phyloP scores from a whole-genome alignment of 2,329 filamentous ascomycete genomes.

The Phaeoacremonium minimum region DNA sequence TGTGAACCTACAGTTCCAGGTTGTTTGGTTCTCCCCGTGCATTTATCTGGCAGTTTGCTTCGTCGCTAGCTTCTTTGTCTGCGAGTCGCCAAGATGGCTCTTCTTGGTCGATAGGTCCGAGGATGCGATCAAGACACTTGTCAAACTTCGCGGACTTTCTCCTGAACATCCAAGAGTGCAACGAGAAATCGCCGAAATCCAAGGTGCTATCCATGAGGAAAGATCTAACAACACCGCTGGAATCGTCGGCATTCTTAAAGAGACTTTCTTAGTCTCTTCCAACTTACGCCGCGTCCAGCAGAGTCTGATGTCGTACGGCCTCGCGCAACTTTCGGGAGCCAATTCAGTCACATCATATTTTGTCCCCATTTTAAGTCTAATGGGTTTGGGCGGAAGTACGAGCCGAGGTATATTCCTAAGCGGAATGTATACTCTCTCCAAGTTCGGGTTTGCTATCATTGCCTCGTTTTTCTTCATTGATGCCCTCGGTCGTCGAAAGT shows the following conservation, averaged over 20 bases:
- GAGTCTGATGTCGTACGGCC: conserved; percentile 26
- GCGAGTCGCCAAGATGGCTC: conserved; percentile 28
- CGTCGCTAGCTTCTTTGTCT: conserved; percentile 21
- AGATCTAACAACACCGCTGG: not conserved
- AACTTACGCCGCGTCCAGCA: conserved; percentile 36
- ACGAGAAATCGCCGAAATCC: conserved; percentile 15
- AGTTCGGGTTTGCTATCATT: conserved; percentile 34
- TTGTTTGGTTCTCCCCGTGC: conserved; percentile 22
- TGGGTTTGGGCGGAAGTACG: conserved; percentile 24
- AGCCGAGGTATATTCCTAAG: conserved; percentile 30
- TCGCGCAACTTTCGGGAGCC: conserved; percentile 38
- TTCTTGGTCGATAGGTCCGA: conserved; percentile 18
- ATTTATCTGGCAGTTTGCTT: conserved; percentile 22
- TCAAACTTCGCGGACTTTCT: conserved; percentile 22
- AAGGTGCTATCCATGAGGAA: conserved; percentile 2
- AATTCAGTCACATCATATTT: conserved; percentile 38
- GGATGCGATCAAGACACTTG: conserved; percentile 20
- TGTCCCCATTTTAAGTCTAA: conserved; percentile 32
- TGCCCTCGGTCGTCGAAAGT: conserved; percentile 31
- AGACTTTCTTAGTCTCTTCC: conserved; percentile 27
- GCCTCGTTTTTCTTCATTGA: conserved; percentile 40
- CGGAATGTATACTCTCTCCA: conserved; percentile 36
- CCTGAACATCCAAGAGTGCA: conserved; percentile 18
- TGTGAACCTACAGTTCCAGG: conserved; percentile 19
- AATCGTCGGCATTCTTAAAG: conserved; percentile 16